Evolutionary conservation across 495 filamentous ascomycete species (phyloP).

Genomic region (Extremus antarcticus): DNA sequence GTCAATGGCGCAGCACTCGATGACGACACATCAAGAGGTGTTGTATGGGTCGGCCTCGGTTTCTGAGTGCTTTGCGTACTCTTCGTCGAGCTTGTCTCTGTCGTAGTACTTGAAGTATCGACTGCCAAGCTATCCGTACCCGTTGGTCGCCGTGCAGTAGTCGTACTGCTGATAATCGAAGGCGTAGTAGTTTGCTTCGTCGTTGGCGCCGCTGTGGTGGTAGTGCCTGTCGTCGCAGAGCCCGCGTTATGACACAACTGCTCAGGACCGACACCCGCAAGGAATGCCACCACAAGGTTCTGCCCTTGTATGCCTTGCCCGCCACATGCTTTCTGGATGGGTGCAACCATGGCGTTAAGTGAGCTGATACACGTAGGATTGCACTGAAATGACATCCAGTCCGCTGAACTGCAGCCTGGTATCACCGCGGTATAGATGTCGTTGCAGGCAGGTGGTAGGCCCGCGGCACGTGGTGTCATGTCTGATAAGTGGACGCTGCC

Average conservation of each 20-base stretch:
- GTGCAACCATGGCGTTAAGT: constrained; percentile 20
- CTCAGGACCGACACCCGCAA: constrained; percentile 3
- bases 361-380: constrained; percentile 24
- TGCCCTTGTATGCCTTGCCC: not conserved
- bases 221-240: not conserved
- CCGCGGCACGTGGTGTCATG: constrained; percentile 14
- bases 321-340: constrained; percentile 23
- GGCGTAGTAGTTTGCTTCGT: not conserved
- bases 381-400: constrained; percentile 26
- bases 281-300: constrained; percentile 16
- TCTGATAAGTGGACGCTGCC: constrained; percentile 15
- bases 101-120: not conserved
- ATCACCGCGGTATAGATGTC: constrained; percentile 19
- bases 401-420: constrained; percentile 24
- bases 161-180: constrained; percentile 1
- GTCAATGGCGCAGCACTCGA: not conserved
- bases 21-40: too few relatives aligned
- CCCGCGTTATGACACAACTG: constrained; percentile 10
- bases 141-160: not conserved
- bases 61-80: not conserved
- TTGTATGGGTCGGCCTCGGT: not conserved
- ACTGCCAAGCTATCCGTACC: not conserved
- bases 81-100: not conserved
- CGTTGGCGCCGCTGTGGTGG: not conserved
- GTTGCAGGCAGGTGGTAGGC: constrained; percentile 11